phyloP scores from a whole-genome alignment of 179 eudicot genomes.

The Carnegiea gigantea region DNA sequence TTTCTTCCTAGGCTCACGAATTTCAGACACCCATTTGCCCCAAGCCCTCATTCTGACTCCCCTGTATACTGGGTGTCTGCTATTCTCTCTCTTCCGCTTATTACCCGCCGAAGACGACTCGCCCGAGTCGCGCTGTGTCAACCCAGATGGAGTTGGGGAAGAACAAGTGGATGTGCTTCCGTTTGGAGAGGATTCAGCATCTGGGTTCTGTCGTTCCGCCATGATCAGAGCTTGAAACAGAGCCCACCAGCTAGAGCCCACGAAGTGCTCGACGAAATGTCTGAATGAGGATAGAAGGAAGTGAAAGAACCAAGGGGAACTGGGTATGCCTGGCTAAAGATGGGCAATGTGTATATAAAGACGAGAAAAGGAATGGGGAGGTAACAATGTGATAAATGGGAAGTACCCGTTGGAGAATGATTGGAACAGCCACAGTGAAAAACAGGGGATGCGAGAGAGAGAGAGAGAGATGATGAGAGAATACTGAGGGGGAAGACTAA shows the following conservation, averaged over 20 bases:
- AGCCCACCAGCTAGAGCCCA: neutral
- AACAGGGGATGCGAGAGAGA: neutral
- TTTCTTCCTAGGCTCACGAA: conserved; percentile 79
- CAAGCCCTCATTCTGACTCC: conserved; percentile 84
- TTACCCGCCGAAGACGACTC: conserved; percentile 11
- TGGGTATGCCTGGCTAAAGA: conserved; percentile 10
- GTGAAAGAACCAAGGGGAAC: neutral
- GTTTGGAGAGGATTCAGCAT: conserved; percentile 23
- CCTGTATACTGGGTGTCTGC: conserved; percentile 55
- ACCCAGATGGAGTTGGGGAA: conserved; percentile 22
- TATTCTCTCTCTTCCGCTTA: conserved; percentile 25
- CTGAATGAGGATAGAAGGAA: neutral
- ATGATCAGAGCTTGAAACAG: conserved; percentile 8
- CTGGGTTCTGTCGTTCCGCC: conserved; percentile 27
- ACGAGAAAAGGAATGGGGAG: neutral
- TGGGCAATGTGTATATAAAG: conserved; percentile 19
- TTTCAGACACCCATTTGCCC: conserved; percentile 96
- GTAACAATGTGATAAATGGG: conserved; percentile 18
- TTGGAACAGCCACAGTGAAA: conserved; percentile 5
- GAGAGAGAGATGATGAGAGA: neutral
- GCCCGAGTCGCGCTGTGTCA: conserved; percentile 4
- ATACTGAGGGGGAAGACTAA: neutral
- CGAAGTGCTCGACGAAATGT: conserved; percentile 13
- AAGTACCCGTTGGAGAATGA: conserved; percentile 23
- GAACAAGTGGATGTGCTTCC: conserved; percentile 29